Evolutionary conservation across 805 yeast genomes (phyloP).

Genomic region (Kazachstania psychrophila): DNA sequence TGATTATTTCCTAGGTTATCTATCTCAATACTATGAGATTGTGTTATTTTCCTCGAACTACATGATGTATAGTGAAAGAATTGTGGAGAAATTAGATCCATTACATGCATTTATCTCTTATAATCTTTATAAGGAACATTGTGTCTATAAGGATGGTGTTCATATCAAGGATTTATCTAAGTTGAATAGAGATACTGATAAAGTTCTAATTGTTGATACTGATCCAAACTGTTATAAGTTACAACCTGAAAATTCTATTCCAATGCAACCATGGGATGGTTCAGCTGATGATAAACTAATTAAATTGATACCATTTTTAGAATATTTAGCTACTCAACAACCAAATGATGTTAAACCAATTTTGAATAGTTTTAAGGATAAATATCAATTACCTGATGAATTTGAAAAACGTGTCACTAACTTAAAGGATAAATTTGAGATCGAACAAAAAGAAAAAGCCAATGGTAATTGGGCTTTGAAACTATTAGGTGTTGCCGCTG

Average conservation of each 20-base stretch:
- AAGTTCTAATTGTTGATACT: constrained; percentile 72
- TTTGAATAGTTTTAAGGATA: constrained; percentile 60
- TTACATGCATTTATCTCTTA: constrained; percentile 81
- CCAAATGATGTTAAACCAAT: constrained; percentile 86
- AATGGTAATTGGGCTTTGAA: constrained; percentile 46
- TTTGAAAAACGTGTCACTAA: constrained; percentile 67
- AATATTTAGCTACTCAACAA: constrained; percentile 82
- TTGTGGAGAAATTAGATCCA: constrained; percentile 87
- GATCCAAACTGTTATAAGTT: constrained; percentile 59
- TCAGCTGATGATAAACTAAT: constrained; percentile 70
- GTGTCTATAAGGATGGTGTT: constrained; percentile 76
- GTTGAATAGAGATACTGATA: constrained; percentile 82
- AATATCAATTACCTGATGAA: constrained; percentile 62
- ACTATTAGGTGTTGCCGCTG: constrained; percentile 48
- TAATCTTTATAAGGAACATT: constrained; percentile 83
- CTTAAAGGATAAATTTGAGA: constrained; percentile 62
- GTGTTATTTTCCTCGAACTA: constrained; percentile 82
- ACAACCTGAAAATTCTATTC: constrained; percentile 93
- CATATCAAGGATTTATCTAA: constrained; percentile 82
- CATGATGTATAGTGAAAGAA: constrained; percentile 74
- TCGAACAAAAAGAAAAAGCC: constrained; percentile 39
- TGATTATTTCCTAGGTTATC: constrained; percentile 89
- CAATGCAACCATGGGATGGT: constrained; percentile 82
- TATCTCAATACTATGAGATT: constrained; percentile 92
- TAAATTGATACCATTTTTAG: constrained; percentile 82